phyloP scores from a whole-genome alignment of 768 basidiomycete genomes.

The Xanthoconium purpureum region DNA sequence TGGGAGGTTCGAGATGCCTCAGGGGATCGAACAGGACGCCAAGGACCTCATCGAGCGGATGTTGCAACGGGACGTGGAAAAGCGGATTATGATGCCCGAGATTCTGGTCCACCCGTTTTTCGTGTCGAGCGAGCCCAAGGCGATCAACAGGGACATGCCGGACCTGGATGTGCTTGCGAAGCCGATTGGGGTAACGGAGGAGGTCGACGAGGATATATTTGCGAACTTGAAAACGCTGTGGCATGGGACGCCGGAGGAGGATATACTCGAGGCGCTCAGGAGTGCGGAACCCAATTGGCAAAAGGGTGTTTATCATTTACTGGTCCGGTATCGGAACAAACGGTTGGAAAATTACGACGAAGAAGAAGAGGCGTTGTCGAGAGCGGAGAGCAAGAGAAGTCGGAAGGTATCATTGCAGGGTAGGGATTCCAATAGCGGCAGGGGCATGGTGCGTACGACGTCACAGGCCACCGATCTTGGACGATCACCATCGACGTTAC shows the following conservation, averaged over 20 bases:
- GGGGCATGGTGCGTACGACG: constrained; percentile 20
- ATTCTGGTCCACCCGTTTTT: constrained; percentile 83
- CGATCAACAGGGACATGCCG: constrained; percentile 44
- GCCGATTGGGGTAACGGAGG: constrained; percentile 57
- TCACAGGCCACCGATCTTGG: constrained; percentile 26
- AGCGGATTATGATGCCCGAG: constrained; percentile 79
- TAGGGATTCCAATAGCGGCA: constrained; percentile 22
- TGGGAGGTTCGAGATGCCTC: constrained; percentile 73
- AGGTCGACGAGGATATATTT: constrained; percentile 87
- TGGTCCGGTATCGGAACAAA: constrained; percentile 78
- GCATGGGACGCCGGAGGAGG: constrained; percentile 73
- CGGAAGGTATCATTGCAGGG: constrained; percentile 31
- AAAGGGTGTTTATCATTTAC: constrained; percentile 90
- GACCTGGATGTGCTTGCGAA: constrained; percentile 65
- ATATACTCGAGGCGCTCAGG: constrained; percentile 66
- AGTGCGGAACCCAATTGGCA: constrained; percentile 81
- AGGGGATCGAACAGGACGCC: constrained; percentile 63
- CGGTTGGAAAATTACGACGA: constrained; percentile 74
- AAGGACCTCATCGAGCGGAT: constrained; percentile 76
- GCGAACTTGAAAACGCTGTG: constrained; percentile 90
- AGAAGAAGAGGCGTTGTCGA: constrained; percentile 49
- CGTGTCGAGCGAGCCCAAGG: constrained; percentile 49
- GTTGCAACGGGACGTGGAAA: constrained; percentile 71
- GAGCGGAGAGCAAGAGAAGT: constrained; percentile 34
- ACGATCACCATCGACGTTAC: constrained; percentile 39